Evolutionary conservation across 1,139 yeast genomes (phyloP).

Genomic region (Geotrichum armillariae): DNA sequence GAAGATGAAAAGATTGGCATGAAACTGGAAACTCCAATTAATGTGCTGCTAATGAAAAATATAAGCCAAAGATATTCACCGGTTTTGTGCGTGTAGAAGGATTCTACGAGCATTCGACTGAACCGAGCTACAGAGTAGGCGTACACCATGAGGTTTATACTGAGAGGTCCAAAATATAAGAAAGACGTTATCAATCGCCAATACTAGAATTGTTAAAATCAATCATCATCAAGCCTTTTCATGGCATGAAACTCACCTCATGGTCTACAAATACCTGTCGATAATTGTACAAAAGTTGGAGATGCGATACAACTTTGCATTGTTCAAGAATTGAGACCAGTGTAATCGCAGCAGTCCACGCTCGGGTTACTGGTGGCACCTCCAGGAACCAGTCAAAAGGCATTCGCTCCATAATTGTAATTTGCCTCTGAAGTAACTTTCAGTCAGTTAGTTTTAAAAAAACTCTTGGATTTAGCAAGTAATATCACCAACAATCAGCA

Average conservation of each 20-base stretch:
- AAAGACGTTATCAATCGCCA: slow-evolving; percentile 48
- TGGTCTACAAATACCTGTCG: slow-evolving; percentile 29
- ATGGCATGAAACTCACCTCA: slow-evolving; percentile 28
- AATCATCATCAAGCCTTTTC: background rate
- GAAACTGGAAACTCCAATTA: slow-evolving; percentile 6
- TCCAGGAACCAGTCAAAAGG: slow-evolving; percentile 38
- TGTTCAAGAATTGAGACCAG: slow-evolving; percentile 38
- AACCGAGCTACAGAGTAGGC: slow-evolving; percentile 43
- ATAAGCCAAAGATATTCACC: slow-evolving; percentile 18
- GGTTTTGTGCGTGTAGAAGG: slow-evolving; percentile 26
- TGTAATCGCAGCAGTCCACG: slow-evolving; percentile 36
- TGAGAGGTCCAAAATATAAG: slow-evolving; percentile 45
- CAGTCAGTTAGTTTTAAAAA: too few relatives aligned
- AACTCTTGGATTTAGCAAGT: too few relatives aligned
- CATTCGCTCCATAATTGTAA: slow-evolving; percentile 29
- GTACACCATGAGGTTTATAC: slow-evolving; percentile 41
- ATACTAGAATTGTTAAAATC: slow-evolving; percentile 24
- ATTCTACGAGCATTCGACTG: slow-evolving; percentile 46
- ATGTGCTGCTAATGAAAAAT: slow-evolving; percentile 9
- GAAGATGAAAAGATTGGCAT: slow-evolving; percentile 27
- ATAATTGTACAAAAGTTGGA: slow-evolving; percentile 29
- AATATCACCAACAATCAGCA: too few relatives aligned
- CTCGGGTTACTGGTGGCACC: slow-evolving; percentile 36
- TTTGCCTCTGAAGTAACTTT: too few relatives aligned
- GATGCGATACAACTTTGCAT: slow-evolving; percentile 34